A percentile compares a stretch with the other conserved stretches of the same genome.
phyloP scores from a whole-genome alignment of 306 rosid species.

The Myrica gale region DNA sequence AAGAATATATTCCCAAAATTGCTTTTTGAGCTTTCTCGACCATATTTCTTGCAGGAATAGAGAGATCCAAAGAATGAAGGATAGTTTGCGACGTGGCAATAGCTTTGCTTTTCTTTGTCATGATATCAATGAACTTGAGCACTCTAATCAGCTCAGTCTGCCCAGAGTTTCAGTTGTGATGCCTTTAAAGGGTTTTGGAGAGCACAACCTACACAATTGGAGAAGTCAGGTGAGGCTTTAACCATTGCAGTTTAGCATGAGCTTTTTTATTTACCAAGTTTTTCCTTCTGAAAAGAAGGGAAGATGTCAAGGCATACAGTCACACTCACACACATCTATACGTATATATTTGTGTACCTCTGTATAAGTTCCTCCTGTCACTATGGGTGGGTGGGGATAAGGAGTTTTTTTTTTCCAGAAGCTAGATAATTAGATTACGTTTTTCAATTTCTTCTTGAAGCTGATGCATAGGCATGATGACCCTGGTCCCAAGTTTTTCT shows the following conservation, averaged over 20 bases:
- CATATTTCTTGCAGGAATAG: slow-evolving; percentile 56
- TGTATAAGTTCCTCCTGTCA: neutral
- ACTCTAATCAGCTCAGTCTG: slow-evolving; percentile 68
- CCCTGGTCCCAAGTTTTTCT: neutral
- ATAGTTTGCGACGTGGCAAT: slow-evolving; percentile 51
- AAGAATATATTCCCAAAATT: neutral
- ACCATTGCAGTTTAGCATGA: slow-evolving; percentile 1
- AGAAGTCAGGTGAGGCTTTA: slow-evolving; percentile 74
- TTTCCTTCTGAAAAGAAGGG: neutral
- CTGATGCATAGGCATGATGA: slow-evolving; percentile 6
- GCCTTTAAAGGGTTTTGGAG: slow-evolving; percentile 99
- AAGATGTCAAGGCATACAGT: neutral
- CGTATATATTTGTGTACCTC: neutral
- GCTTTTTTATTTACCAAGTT: slow-evolving; percentile 3
- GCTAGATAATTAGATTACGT: neutral
- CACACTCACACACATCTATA: neutral
- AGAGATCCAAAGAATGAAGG: slow-evolving; percentile 69
- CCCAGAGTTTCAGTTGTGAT: slow-evolving; percentile 80
- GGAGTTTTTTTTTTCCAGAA: too few relatives aligned
- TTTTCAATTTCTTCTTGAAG: slow-evolving; percentile 19
- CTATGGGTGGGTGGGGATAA: neutral
- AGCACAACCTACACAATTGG: slow-evolving; percentile 96
- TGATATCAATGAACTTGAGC: slow-evolving; percentile 83
- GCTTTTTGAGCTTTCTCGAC: neutral
- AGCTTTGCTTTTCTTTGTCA: slow-evolving; percentile 76